Percentiles rank a stretch among this genome's conserved stretches.
Evolutionary conservation across 768 basidiomycete genomes (phyloP).

Genomic region (Porpolomopsis calyptriformis): DNA sequence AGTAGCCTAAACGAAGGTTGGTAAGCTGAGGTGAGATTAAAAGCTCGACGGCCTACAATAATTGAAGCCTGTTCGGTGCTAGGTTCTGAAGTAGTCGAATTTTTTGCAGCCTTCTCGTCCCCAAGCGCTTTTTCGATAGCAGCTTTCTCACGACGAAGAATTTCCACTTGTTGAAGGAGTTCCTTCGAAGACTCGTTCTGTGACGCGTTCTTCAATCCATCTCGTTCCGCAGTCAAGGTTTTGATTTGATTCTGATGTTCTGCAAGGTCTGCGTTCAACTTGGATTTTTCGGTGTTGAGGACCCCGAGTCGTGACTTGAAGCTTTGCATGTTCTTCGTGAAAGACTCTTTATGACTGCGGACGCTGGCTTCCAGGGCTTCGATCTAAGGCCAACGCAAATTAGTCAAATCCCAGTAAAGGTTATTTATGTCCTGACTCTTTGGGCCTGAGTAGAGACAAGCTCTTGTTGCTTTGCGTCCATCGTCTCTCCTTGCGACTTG

Average conservation of each 20-base stretch:
- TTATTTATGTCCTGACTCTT: slow-evolving; percentile 21
- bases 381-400: slow-evolving; percentile 21
- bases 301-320: slow-evolving; percentile 22
- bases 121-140: slow-evolving; percentile 6
- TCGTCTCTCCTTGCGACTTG: slow-evolving; percentile 31
- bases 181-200: slow-evolving; percentile 10
- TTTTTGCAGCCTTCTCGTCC: slow-evolving; percentile 8
- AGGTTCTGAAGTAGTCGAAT: not conserved
- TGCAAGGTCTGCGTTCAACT: slow-evolving; percentile 29
- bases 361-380: slow-evolving; percentile 34
- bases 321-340: slow-evolving; percentile 20
- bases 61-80: slow-evolving; percentile 22
- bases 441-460: slow-evolving; percentile 16
- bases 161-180: slow-evolving; percentile 1
- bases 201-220: not conserved
- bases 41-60: slow-evolving; percentile 26
- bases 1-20: slow-evolving; percentile 22
- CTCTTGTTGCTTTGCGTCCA: slow-evolving; percentile 22
- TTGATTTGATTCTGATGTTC: slow-evolving; percentile 27
- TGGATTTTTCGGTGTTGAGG: slow-evolving; percentile 27
- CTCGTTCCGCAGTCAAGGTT: slow-evolving; percentile 18
- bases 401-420: not conserved
- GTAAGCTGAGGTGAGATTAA: not conserved
- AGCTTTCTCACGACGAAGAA: slow-evolving; percentile 4
- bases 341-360: slow-evolving; percentile 22